These are phyloP conservation scores for Saitozyma sp. DNA, from an alignment of 768 basidiomycete species.

Conservation along the genomic window DNA sequence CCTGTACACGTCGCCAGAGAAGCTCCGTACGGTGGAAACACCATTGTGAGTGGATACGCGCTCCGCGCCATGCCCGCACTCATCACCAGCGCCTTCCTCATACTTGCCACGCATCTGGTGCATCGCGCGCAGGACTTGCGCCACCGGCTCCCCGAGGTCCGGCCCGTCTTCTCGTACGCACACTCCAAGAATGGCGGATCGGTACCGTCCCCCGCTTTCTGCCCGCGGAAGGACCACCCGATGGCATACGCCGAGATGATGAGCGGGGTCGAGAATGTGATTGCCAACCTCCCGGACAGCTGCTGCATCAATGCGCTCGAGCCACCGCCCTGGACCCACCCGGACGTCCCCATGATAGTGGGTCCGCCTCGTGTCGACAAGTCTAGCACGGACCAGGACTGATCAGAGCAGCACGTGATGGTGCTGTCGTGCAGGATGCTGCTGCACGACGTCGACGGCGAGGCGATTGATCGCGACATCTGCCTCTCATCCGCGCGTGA, in stretches of 20 bases:
- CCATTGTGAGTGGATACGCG: not conserved
- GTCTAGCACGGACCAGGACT: not conserved
- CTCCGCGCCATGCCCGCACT: not conserved
- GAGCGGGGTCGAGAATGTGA: constrained; percentile 2
- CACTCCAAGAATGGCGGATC: no score
- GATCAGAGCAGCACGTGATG: constrained; percentile 7
- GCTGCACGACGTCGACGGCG: constrained; percentile 15
- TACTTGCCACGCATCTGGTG: constrained; percentile 10
- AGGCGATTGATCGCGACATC: constrained; percentile 10
- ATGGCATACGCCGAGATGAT: constrained; percentile 26
- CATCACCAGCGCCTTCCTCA: not conserved
- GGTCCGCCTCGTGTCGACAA: not conserved
- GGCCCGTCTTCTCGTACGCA: not conserved
- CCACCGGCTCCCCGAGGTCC: constrained; percentile 2
- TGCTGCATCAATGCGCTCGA: constrained; percentile 4
- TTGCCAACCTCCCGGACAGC: constrained; percentile 12
- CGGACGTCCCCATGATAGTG: constrained; percentile 22
- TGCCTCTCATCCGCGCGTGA: constrained; percentile 8
- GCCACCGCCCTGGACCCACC: constrained; percentile 12
- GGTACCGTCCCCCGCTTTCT: no score
- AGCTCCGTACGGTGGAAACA: not conserved
- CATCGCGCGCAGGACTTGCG: constrained; percentile 13
- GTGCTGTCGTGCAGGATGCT: constrained; percentile 11
- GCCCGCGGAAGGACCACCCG: constrained; percentile 7
- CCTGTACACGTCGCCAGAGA: constrained; percentile 5